A percentile compares a stretch with the other conserved stretches of the same genome.
Evolutionary conservation across 75 land plant genomes (phyloP).

Genomic region (Sequoia sempervirens): DNA sequence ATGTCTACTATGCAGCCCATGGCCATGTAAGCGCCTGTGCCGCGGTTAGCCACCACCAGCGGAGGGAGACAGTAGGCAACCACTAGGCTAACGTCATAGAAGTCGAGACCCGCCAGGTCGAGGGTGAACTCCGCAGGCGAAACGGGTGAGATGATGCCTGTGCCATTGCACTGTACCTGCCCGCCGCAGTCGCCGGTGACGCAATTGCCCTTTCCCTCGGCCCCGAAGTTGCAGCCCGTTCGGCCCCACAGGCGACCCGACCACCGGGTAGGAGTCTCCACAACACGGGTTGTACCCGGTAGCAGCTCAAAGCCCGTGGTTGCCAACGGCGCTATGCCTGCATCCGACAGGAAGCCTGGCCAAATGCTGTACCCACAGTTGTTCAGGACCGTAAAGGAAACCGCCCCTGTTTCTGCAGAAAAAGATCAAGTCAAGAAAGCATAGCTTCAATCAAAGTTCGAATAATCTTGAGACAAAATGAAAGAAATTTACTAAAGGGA

Average conservation of each 20-base stretch:
- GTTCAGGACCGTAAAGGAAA: slow-evolving; percentile 7
- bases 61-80: slow-evolving; percentile 81
- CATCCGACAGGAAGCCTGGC: neutral
- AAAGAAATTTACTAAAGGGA: too few relatives aligned
- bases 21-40: slow-evolving; percentile 38
- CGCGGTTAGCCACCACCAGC: slow-evolving; percentile 32
- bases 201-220: slow-evolving; percentile 26
- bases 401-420: slow-evolving; percentile 13
- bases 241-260: slow-evolving; percentile 60
- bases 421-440: neutral
- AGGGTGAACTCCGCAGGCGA: slow-evolving; percentile 54
- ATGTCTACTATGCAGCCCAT: slow-evolving; percentile 47
- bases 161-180: slow-evolving; percentile 25
- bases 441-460: too few relatives aligned
- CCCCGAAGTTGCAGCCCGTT: slow-evolving; percentile 48
- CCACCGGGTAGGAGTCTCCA: slow-evolving; percentile 30
- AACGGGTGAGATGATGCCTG: slow-evolving; percentile 38
- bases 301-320: slow-evolving; percentile 16
- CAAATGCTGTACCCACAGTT: slow-evolving; percentile 3
- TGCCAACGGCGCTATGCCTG: slow-evolving; percentile 14
- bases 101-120: too few relatives aligned
- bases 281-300: neutral
- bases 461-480: too few relatives aligned
- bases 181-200: slow-evolving; percentile 44
- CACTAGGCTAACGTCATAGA: slow-evolving; percentile 84